Conservation (phyloP, 2,329 filamentous ascomycete species). For the Ambrosiella xylebori region DNA sequence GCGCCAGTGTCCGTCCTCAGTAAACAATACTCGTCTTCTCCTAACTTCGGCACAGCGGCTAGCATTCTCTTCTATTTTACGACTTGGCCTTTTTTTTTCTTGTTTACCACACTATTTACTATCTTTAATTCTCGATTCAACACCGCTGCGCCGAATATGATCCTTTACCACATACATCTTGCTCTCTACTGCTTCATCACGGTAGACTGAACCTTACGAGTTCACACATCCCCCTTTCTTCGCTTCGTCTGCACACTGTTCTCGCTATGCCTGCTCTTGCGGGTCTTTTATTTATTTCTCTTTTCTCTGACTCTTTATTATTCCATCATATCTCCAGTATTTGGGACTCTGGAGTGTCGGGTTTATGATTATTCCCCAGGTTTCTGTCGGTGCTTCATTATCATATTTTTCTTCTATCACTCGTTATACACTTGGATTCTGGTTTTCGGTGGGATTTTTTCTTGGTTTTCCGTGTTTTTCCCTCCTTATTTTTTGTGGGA, state of each 20-base stretch:
- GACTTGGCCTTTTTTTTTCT: slow-evolving; percentile 7
- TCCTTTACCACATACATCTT: neutral
- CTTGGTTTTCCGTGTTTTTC: neutral
- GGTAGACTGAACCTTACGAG: neutral
- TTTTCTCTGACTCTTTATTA: neutral
- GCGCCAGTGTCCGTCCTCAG: neutral
- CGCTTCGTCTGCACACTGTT: neutral
- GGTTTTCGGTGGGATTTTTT: neutral
- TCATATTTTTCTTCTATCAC: neutral
- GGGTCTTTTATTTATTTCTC: slow-evolving; percentile 1
- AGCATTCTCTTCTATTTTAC: slow-evolving; percentile 9
- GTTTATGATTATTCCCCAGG: neutral
- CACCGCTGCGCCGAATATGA: slow-evolving; percentile 8
- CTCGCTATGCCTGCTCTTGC: neutral
- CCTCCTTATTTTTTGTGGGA: neutral
- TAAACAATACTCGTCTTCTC: neutral
- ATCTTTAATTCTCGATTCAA: slow-evolving; percentile 3
- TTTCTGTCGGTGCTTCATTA: neutral
- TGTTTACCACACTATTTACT: slow-evolving; percentile 1
- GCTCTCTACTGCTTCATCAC: slow-evolving; percentile 1
- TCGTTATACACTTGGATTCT: neutral
- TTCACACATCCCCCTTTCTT: neutral
- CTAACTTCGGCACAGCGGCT: neutral
- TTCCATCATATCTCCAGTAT: neutral
- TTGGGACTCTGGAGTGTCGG: neutral